Conservation (phyloP, 1,139 yeast genomes). For the Blastobotrys illinoisensis region DNA sequence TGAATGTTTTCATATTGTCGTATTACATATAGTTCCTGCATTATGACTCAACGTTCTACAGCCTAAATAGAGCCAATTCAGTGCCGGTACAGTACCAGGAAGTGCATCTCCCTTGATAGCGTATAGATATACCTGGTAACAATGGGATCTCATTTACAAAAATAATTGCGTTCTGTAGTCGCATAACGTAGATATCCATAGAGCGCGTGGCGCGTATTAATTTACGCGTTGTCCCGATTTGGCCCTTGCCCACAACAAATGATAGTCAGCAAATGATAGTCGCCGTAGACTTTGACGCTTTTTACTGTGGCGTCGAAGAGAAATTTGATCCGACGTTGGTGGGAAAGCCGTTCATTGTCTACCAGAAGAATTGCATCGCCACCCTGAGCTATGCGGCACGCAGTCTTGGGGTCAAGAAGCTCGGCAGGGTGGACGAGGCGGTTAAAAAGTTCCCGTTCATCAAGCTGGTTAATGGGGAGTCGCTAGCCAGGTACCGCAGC, state of each 20-base stretch:
- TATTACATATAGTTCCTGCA: too few relatives aligned
- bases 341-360: constrained; percentile 32
- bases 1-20: too few relatives aligned
- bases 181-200: too few relatives aligned
- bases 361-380: constrained; percentile 33
- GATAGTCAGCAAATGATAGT: constrained; percentile 14
- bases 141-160: too few relatives aligned
- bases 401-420: constrained; percentile 30
- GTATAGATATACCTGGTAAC: too few relatives aligned
- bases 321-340: constrained; percentile 27
- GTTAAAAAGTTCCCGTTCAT: constrained; percentile 25
- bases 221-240: background rate
- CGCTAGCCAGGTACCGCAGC: constrained; percentile 29
- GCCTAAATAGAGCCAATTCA: too few relatives aligned
- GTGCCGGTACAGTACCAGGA: too few relatives aligned
- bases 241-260: background rate
- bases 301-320: constrained; percentile 36
- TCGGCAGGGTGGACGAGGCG: constrained; percentile 25
- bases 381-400: constrained; percentile 36
- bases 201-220: background rate
- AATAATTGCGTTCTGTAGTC: too few relatives aligned
- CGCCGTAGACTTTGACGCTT: constrained; percentile 34
- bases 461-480: constrained; percentile 34
- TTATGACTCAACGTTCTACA: too few relatives aligned
- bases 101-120: too few relatives aligned